These are phyloP conservation scores for Penicillium polonicum DNA, from an alignment of 2,329 filamentous ascomycete species.

Conservation along the genomic window DNA sequence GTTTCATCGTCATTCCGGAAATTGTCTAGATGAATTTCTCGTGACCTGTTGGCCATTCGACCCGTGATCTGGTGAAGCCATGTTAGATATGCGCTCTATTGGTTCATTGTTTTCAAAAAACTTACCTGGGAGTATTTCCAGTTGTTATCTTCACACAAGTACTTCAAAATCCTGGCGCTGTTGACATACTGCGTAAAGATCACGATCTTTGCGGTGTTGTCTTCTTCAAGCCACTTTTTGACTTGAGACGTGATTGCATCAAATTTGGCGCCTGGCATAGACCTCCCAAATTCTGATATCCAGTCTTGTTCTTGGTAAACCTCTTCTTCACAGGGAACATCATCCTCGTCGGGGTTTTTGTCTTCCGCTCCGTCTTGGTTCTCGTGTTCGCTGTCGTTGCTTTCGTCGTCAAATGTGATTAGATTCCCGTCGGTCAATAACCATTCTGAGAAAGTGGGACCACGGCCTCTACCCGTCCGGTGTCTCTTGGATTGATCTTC, in stretches of 20 bases:
- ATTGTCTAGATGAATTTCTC: constrained; percentile 47
- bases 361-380: not conserved
- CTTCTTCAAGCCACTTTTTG: not conserved
- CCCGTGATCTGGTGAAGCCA: constrained; percentile 46
- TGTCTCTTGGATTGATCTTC: not conserved
- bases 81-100: not conserved
- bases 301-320: not conserved
- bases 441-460: not conserved
- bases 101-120: not conserved
- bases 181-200: constrained; percentile 19
- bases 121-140: constrained; percentile 43
- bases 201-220: not conserved
- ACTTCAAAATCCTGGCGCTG: constrained; percentile 52
- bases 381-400: not conserved
- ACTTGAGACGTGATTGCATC: not conserved
- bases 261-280: not conserved
- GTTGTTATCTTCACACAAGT: constrained; percentile 50
- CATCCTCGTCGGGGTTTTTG: not conserved
- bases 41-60: constrained; percentile 44
- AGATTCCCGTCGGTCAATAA: not conserved
- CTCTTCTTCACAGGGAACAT: not conserved
- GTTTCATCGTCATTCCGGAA: constrained; percentile 46
- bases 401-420: not conserved
- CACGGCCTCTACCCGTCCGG: not conserved
- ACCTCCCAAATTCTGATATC: not conserved